Evolutionary conservation across 1,284 basidiomycete genomes (phyloP), one percentile per base, ranked within the genome.

Genomic region (Retiboletus flavoniger): DNA sequence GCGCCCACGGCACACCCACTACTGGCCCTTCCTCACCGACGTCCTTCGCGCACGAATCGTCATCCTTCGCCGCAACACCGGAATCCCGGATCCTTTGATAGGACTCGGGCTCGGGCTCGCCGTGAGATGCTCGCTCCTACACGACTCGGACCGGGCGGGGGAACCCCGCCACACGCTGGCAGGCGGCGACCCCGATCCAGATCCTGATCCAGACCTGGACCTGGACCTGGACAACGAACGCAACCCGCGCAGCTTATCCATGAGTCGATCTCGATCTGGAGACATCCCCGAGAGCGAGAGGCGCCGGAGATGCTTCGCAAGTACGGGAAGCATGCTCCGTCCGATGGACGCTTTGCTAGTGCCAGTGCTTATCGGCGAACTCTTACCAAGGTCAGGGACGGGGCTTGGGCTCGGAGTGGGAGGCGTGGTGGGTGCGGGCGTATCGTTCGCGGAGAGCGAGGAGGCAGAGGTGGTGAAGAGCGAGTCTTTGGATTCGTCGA

Each of bases 321-420:
- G 56, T 2, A 69, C 55, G 7, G 66, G 69, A 5, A 69, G 58
- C 66, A 71, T 70, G 50, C 67, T 69, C 7, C 60, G 64, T 36
- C 60, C 54, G 9, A 57, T 11, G 10, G 63, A 64, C 7, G 21
- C 35, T 8, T 60, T 63, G 0, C 56, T 44, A 0, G 42, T 35
- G 7, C 43, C 28, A 1, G 29, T 38, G 4, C 24, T 42, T 14
- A 9, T 29, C 5, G 49, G 35, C 3, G 63, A 53, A 17, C 46
- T 45, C n/a, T 36, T 34, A 1, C 34, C 36, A 14, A 48, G 5
- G 48, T 36, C 36, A 4, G 42, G 51, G 14, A 44, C 19, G 35
- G 57, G 32, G 34, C 56, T 51, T 13, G 45, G 3, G 16, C 53
- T 35, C 4, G 66, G 47, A 1, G 62, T 68, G 3, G 58, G 52